Conservation (phyloP, 2,329 filamentous ascomycete genomes). For the Trichoderma sp. region DNA sequence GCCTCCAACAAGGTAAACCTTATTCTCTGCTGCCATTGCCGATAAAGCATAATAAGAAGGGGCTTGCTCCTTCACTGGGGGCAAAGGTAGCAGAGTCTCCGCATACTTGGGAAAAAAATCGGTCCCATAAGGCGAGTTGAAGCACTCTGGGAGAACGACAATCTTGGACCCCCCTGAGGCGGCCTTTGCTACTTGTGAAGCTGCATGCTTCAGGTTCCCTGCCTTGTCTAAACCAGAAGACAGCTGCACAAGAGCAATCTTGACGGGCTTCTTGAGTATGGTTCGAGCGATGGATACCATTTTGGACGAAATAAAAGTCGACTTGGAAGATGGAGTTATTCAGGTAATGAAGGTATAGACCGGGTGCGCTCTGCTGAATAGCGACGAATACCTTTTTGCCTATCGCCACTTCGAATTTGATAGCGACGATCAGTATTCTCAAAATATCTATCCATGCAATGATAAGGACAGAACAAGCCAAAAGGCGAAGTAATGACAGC, state of each 20-base stretch:
- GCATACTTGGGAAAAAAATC: conserved; percentile 89
- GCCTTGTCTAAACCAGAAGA: conserved; percentile 78
- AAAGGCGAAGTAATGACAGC: background rate
- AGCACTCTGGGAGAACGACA: conserved; percentile 94
- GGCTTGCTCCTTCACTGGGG: conserved; percentile 65
- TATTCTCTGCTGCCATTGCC: conserved; percentile 72
- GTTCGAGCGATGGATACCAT: background rate
- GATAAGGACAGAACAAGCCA: background rate
- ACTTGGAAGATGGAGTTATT: background rate
- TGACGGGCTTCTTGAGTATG: conserved; percentile 69
- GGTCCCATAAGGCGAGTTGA: conserved; percentile 95
- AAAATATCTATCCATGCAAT: background rate
- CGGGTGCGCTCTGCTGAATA: background rate
- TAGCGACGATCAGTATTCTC: background rate
- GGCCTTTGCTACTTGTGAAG: conserved; percentile 78
- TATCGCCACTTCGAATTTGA: background rate
- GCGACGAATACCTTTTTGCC: background rate
- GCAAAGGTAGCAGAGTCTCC: conserved; percentile 73
- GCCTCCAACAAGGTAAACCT: conserved; percentile 80
- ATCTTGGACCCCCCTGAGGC: conserved; percentile 73
- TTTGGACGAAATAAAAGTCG: background rate
- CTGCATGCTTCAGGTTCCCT: conserved; percentile 76
- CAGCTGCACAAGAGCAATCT: conserved; percentile 78
- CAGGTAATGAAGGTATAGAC: background rate
- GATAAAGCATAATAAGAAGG: conserved; percentile 85